phyloP scores from a whole-genome alignment of 2,329 filamentous ascomycete species.

The Botrytis elliptica region DNA sequence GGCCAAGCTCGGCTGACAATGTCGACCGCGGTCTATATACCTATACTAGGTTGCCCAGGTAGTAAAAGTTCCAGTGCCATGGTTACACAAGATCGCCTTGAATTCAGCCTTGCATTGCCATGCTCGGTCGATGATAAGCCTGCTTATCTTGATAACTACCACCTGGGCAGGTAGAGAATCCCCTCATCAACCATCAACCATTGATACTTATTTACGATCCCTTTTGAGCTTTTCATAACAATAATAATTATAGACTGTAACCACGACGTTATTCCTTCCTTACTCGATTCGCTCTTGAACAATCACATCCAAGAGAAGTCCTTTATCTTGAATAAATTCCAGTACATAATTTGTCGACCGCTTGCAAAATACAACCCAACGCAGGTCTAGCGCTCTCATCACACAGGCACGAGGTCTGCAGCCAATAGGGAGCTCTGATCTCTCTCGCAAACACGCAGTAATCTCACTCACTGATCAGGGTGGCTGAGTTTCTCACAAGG shows the following conservation, averaged over 20 bases:
- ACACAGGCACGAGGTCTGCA: slow-evolving; percentile 11
- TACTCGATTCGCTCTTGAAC: neutral
- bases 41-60: neutral
- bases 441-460: slow-evolving; percentile 7
- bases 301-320: neutral
- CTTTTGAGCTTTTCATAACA: neutral
- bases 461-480: neutral
- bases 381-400: slow-evolving; percentile 11
- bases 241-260: neutral
- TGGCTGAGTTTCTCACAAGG: slow-evolving; percentile 19
- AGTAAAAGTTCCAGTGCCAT: neutral
- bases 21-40: neutral
- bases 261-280: neutral
- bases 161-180: neutral
- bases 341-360: neutral
- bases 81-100: slow-evolving; percentile 11
- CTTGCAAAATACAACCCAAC: neutral
- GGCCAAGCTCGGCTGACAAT: neutral
- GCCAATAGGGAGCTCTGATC: slow-evolving; percentile 13
- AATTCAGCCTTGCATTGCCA: slow-evolving; percentile 7
- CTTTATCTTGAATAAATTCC: neutral
- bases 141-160: neutral
- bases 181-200: slow-evolving; percentile 2
- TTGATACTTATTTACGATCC: neutral
- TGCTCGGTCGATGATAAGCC: neutral